Conservation (phyloP, 2,329 filamentous ascomycete species). For the Cercospora sp. region DNA sequence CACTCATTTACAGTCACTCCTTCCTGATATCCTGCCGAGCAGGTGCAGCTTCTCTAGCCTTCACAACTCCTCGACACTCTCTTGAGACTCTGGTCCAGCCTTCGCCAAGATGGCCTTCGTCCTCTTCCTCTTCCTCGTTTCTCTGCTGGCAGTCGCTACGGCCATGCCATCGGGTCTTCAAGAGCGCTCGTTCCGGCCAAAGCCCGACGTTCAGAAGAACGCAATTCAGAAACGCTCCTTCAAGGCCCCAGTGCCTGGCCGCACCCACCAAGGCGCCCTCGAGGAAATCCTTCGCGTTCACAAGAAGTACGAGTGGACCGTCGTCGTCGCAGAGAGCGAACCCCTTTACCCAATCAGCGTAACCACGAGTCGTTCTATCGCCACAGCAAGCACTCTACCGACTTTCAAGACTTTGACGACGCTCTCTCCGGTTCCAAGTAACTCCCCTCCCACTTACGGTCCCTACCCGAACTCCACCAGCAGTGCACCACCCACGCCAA, state of each 20-base stretch:
- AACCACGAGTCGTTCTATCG: background rate
- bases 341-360: background rate
- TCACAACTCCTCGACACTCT: background rate
- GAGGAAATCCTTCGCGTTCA: conserved; percentile 65
- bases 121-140: conserved; percentile 49
- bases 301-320: conserved; percentile 59
- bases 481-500: conserved; percentile 16
- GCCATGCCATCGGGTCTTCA: conserved; percentile 31
- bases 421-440: background rate
- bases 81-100: background rate
- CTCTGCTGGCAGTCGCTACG: conserved; percentile 43
- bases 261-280: conserved; percentile 57
- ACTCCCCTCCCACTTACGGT: conserved; percentile 6
- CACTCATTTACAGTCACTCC: background rate
- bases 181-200: no score
- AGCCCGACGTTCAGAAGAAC: no score
- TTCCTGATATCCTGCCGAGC: background rate
- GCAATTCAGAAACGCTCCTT: conserved; percentile 15
- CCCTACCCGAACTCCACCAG: conserved; percentile 13
- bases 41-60: background rate
- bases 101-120: conserved; percentile 6
- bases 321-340: conserved; percentile 21
- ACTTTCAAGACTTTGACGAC: background rate
- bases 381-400: background rate
- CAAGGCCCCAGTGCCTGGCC: conserved; percentile 47